Evolutionary conservation across 768 basidiomycete species (phyloP).

Genomic region (Fomitopsis serialis): DNA sequence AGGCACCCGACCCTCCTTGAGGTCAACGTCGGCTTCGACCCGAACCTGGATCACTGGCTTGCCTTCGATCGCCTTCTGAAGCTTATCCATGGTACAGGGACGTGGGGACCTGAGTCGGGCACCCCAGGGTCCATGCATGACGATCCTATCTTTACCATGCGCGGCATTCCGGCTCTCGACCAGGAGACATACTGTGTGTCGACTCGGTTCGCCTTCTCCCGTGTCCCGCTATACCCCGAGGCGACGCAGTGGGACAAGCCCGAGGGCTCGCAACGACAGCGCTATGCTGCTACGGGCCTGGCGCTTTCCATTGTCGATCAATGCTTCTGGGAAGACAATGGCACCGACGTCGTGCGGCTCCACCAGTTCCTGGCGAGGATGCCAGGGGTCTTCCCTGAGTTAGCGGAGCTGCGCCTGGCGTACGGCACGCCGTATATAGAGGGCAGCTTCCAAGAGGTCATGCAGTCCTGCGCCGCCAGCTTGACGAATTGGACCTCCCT

Average conservation of each 20-base stretch:
- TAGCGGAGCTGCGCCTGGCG: conserved; percentile 2
- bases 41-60: not conserved
- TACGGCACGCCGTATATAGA: not conserved
- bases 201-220: conserved; percentile 1
- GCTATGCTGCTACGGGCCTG: conserved; percentile 4
- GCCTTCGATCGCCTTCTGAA: conserved; percentile 4
- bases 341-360: not conserved
- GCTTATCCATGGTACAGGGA: conserved; percentile 14
- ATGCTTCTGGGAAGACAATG: not conserved
- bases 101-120: not conserved
- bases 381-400: not conserved
- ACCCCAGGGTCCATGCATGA: not conserved
- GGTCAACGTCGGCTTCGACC: conserved; percentile 7
- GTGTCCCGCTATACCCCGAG: not conserved
- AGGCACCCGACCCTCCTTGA: conserved; percentile 14
- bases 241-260: not conserved
- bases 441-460: not conserved
- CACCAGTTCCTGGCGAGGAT: conserved; percentile 1
- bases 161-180: no score
- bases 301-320: not conserved
- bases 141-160: not conserved
- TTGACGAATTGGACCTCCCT: no score
- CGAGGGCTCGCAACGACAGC: not conserved
- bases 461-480: not conserved
- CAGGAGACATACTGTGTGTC: not conserved